A percentile compares a stretch with the other conserved stretches of the same genome.
Evolutionary conservation across 441 rosid species (phyloP).

Genomic region (Populus tomentosa): DNA sequence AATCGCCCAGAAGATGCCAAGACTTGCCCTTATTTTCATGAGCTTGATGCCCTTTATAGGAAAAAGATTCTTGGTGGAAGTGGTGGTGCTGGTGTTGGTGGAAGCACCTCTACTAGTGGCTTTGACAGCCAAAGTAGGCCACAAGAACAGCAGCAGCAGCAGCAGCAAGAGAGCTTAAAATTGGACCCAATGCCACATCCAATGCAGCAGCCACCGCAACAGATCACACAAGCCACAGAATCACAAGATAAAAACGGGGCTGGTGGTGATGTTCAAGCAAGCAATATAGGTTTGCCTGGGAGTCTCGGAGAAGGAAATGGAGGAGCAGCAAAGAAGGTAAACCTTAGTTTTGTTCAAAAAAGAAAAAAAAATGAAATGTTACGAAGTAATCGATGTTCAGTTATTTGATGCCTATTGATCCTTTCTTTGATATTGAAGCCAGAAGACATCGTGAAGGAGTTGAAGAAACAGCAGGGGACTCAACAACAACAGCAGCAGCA

Average conservation of each 20-base stretch:
- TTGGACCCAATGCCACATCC: constrained; percentile 17
- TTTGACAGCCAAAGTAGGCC: constrained; percentile 18
- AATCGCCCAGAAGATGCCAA: constrained; percentile 69
- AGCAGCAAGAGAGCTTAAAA: constrained; percentile 16
- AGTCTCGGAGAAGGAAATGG: constrained; percentile 31
- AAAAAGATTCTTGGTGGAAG: constrained; percentile 39
- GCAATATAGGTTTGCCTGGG: constrained; percentile 14
- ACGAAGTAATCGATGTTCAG: no score
- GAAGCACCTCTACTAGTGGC: constrained; percentile 12
- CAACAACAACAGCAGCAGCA: constrained; percentile 6
- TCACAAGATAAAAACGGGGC: constrained; percentile 23
- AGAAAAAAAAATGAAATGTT: not conserved
- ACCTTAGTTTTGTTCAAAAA: not conserved
- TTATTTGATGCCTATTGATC: constrained; percentile 24
- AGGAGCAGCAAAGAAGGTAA: constrained; percentile 40
- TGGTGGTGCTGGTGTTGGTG: constrained; percentile 14
- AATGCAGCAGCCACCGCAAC: constrained; percentile 10
- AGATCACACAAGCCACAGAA: constrained; percentile 9
- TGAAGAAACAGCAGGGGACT: constrained; percentile 33
- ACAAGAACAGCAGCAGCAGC: constrained; percentile 21
- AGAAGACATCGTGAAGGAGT: constrained; percentile 84
- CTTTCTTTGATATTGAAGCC: constrained; percentile 64
- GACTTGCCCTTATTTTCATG: constrained; percentile 74
- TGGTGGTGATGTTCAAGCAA: not conserved
- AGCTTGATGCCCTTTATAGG: constrained; percentile 63